Conservation (phyloP, 2,329 filamentous ascomycete species). For the Pseudocercospora musae region DNA sequence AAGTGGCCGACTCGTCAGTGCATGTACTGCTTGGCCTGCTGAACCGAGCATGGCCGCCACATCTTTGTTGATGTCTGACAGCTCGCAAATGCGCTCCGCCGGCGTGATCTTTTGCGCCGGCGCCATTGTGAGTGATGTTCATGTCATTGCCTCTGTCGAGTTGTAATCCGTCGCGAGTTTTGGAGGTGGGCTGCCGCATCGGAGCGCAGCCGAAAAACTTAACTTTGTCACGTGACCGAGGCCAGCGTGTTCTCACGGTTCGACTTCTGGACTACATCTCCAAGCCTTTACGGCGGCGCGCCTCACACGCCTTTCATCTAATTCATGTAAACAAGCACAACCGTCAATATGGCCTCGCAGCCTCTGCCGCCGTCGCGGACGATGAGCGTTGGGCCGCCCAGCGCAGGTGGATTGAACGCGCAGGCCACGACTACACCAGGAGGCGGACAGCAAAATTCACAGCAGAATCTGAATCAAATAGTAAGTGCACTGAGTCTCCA, state of each 20-base stretch:
- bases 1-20: constrained; percentile 54
- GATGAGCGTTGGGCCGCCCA: constrained; percentile 35
- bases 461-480: constrained; percentile 93
- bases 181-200: background rate
- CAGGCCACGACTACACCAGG: constrained; percentile 47
- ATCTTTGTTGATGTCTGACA: constrained; percentile 71
- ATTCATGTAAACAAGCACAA: constrained; percentile 14
- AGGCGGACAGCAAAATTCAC: constrained; percentile 57
- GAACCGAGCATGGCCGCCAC: constrained; percentile 55
- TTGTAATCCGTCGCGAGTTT: background rate
- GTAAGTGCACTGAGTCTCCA: constrained; percentile 57
- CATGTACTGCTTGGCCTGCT: constrained; percentile 61
- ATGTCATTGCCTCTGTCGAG: background rate
- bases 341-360: constrained; percentile 36
- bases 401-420: constrained; percentile 41
- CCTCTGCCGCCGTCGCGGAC: constrained; percentile 36
- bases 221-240: background rate
- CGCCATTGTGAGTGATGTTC: constrained; percentile 6
- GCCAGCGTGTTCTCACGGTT: background rate
- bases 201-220: background rate
- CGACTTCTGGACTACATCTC: background rate
- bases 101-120: constrained; percentile 52
- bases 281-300: background rate
- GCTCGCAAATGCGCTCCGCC: constrained; percentile 74
- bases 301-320: background rate